Evolutionary conservation across 2,329 filamentous ascomycete genomes (phyloP).

Genomic region (Daldinia sp.): DNA sequence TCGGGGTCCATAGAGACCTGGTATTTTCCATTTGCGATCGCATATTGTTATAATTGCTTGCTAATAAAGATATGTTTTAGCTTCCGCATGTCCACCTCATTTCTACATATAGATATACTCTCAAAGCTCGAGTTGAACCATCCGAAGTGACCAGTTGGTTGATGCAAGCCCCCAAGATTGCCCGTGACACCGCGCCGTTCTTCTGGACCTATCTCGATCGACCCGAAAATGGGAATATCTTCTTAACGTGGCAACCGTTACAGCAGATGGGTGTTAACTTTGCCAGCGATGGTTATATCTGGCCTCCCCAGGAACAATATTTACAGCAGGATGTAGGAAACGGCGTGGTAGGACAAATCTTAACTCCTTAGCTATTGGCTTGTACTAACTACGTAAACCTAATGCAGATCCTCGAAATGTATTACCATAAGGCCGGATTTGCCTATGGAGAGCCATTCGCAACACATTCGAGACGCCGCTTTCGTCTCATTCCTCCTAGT

Average conservation of each 20-base stretch:
- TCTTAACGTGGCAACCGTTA: constrained; percentile 89
- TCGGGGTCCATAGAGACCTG: constrained; percentile 59
- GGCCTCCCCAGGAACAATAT: constrained; percentile 83
- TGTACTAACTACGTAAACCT: constrained; percentile 32
- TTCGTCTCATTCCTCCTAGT: constrained; percentile 82
- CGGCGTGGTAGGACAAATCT: constrained; percentile 60
- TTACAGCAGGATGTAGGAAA: constrained; percentile 79
- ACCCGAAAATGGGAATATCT: constrained; percentile 83
- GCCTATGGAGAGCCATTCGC: constrained; percentile 80
- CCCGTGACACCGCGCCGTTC: constrained; percentile 86
- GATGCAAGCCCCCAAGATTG: constrained; percentile 84
- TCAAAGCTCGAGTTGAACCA: constrained; percentile 76
- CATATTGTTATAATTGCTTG: constrained; percentile 13
- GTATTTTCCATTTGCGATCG: constrained; percentile 47
- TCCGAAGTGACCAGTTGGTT: constrained; percentile 87
- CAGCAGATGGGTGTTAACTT: constrained; percentile 78
- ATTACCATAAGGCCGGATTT: constrained; percentile 84
- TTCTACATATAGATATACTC: constrained; percentile 84
- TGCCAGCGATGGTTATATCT: constrained; percentile 92
- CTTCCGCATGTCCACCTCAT: constrained; percentile 91
- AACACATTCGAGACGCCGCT: constrained; percentile 83
- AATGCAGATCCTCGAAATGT: constrained; percentile 85
- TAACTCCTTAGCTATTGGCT: constrained; percentile 24
- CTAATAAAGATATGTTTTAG: constrained; percentile 51
- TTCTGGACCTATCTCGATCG: constrained; percentile 92